Conservation (phyloP, 345 rosid species). For the Pugionium dolabratum region DNA sequence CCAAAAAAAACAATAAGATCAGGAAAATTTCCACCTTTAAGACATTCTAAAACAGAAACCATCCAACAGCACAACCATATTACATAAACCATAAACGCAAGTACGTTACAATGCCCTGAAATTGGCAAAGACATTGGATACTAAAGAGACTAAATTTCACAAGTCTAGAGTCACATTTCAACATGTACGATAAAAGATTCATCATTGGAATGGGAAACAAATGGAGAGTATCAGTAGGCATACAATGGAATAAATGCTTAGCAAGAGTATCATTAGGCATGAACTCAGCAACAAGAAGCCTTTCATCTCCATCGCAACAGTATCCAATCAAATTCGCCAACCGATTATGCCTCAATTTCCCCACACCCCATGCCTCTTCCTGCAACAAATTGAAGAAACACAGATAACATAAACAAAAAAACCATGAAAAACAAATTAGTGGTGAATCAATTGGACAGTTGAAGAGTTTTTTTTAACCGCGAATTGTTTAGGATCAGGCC, state of each 20-base stretch:
- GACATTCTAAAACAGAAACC: slow-evolving; percentile 3
- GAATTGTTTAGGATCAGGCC: slow-evolving; percentile 85
- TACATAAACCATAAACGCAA: slow-evolving; percentile 18
- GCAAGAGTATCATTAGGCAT: slow-evolving; percentile 98
- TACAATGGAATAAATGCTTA: slow-evolving; percentile 95
- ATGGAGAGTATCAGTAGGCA: slow-evolving; percentile 2
- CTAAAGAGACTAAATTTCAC: not conserved
- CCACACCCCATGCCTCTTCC: slow-evolving; percentile 96
- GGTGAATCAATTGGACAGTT: not conserved
- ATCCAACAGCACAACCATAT: slow-evolving; percentile 4
- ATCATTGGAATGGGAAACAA: not conserved
- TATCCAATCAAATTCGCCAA: slow-evolving; percentile 95
- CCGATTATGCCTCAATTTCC: slow-evolving; percentile 79
- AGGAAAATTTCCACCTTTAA: not conserved
- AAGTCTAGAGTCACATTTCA: slow-evolving; percentile 18
- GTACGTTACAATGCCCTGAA: not conserved
- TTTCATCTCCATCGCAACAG: slow-evolving; percentile 94
- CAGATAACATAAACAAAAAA: not conserved
- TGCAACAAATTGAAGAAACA: slow-evolving; percentile 30
- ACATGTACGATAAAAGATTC: not conserved
- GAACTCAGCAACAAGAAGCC: slow-evolving; percentile 96
- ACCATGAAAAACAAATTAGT: not conserved
- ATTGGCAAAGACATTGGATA: slow-evolving; percentile 2
- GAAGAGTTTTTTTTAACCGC: slow-evolving; percentile 40
- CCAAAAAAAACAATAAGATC: slow-evolving; percentile 5